These are phyloP conservation scores for Hirsutella thompsonii DNA, from an alignment of 2,329 filamentous ascomycete species.

Conservation along the genomic window DNA sequence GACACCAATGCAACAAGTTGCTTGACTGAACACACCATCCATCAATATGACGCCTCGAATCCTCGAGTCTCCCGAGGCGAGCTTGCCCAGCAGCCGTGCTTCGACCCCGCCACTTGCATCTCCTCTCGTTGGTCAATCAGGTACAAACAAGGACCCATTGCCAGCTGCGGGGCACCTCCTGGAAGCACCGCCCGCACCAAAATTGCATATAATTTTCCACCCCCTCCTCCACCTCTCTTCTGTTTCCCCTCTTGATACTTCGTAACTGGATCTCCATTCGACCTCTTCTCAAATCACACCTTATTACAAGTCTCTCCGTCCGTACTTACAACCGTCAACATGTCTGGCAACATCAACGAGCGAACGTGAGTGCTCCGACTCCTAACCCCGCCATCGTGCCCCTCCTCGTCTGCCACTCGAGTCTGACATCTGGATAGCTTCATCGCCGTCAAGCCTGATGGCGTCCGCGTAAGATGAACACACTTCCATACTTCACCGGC, in stretches of 20 bases:
- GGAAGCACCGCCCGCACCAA: neutral
- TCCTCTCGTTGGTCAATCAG: neutral
- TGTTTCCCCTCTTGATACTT: constrained; percentile 1
- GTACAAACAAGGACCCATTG: neutral
- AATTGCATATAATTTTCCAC: neutral
- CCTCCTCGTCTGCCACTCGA: constrained; percentile 5
- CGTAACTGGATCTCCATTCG: neutral
- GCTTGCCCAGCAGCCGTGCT: too few relatives aligned
- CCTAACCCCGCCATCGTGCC: constrained; percentile 19
- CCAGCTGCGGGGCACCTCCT: neutral
- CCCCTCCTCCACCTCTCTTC: neutral
- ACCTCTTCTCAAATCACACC: neutral
- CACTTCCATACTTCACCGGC: constrained; percentile 13
- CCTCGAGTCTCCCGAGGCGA: too few relatives aligned
- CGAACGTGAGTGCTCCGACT: constrained; percentile 58
- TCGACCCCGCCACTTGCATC: neutral
- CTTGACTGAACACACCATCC: too few relatives aligned
- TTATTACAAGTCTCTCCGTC: neutral
- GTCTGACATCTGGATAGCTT: constrained; percentile 49
- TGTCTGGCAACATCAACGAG: constrained; percentile 51
- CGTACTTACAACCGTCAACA: constrained; percentile 25
- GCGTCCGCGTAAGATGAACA: constrained; percentile 68
- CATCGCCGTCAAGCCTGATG: constrained; percentile 99
- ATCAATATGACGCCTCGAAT: too few relatives aligned
- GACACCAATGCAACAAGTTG: too few relatives aligned